Conservation (phyloP, 331 rosid genomes). For the Pyracantha coccinea region DNA sequence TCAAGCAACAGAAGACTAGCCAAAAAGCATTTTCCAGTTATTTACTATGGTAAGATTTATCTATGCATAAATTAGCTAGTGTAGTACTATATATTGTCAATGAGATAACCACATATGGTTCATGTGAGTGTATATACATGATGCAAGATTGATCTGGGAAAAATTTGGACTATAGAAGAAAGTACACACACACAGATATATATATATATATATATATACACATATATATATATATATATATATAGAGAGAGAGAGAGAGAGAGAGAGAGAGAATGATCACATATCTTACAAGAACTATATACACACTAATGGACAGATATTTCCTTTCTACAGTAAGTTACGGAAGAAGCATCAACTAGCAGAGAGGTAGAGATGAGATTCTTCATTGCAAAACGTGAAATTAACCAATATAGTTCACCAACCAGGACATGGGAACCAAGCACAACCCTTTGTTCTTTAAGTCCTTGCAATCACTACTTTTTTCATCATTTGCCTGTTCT, state of each 20-base stretch:
- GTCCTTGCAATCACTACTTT: conserved; percentile 21
- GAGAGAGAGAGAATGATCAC: not conserved
- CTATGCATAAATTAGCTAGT: not conserved
- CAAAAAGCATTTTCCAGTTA: not conserved
- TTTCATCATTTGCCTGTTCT: conserved; percentile 29
- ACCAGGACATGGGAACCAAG: conserved; percentile 71
- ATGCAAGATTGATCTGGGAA: not conserved
- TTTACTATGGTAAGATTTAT: not conserved
- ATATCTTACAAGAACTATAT: not conserved
- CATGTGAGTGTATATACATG: not conserved
- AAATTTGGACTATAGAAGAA: not conserved
- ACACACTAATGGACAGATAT: not conserved
- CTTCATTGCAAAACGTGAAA: not conserved
- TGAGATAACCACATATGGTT: not conserved
- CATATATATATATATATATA: too few relatives aligned
- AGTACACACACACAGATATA: not conserved
- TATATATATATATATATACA: too few relatives aligned
- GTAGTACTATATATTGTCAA: not conserved
- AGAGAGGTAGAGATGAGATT: not conserved
- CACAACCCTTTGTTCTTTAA: conserved; percentile 70
- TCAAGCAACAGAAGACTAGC: not conserved
- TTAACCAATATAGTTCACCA: conserved; percentile 60
- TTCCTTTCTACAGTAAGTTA: not conserved
- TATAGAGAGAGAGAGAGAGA: not conserved
- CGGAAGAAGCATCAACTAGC: not conserved